phyloP scores from a whole-genome alignment of 2,329 filamentous ascomycete species.

The Colletotrichum shisoi region DNA sequence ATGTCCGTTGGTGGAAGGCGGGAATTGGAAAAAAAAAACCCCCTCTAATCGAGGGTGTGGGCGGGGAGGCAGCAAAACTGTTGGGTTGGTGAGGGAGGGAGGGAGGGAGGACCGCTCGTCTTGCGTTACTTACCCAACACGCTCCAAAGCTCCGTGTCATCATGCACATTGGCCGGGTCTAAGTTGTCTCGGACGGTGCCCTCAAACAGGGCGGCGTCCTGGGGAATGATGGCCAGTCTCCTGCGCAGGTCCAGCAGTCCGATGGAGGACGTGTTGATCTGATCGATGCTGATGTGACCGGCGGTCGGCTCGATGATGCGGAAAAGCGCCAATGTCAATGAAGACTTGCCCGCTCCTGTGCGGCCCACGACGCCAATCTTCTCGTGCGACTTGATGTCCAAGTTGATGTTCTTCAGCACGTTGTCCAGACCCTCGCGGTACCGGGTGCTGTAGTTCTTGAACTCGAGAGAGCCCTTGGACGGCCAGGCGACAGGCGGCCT shows the following conservation, averaged over 20 bases:
- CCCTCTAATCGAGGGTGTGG: slow-evolving; percentile 34
- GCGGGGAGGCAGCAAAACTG: slow-evolving; percentile 14
- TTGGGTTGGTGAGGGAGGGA: slow-evolving; percentile 15
- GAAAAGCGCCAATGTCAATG: slow-evolving; percentile 90
- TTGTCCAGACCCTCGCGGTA: slow-evolving; percentile 90
- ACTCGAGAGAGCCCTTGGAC: slow-evolving; percentile 83
- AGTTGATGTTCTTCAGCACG: slow-evolving; percentile 89
- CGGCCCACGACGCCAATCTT: slow-evolving; percentile 98
- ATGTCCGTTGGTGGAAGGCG: slow-evolving; percentile 31
- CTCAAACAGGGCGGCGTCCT: slow-evolving; percentile 95
- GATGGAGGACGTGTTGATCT: slow-evolving; percentile 86
- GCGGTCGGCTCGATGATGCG: slow-evolving; percentile 88
- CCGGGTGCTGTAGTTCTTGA: slow-evolving; percentile 92
- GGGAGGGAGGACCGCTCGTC: slow-evolving; percentile 3
- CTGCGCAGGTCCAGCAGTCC: slow-evolving; percentile 88
- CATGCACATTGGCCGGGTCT: slow-evolving; percentile 91
- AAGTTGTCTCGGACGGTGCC: slow-evolving; percentile 93
- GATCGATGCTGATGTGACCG: slow-evolving; percentile 88
- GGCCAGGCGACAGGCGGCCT: slow-evolving; percentile 92
- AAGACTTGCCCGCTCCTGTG: slow-evolving; percentile 95
- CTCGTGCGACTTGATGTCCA: slow-evolving; percentile 94
- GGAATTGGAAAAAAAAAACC: slow-evolving; percentile 10
- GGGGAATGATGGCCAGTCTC: slow-evolving; percentile 93
- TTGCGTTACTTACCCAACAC: slow-evolving; percentile 75
- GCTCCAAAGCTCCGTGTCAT: slow-evolving; percentile 97